phyloP scores from a whole-genome alignment of 1,139 yeast species.

The Nakaseomyces bracarensis region DNA sequence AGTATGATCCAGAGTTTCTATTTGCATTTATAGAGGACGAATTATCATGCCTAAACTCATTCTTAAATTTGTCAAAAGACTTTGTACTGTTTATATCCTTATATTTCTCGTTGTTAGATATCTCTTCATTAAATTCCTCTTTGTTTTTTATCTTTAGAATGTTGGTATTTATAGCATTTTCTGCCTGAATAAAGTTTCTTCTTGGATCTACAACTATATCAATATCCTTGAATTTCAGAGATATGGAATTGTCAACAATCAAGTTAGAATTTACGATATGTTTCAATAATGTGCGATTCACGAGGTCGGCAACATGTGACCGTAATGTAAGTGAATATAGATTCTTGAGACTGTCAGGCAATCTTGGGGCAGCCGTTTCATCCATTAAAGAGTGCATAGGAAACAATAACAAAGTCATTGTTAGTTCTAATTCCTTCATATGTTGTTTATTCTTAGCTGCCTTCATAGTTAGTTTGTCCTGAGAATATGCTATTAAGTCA shows the following conservation, averaged over 20 bases:
- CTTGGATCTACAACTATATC: constrained; percentile 3
- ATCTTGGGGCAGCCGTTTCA: constrained; percentile 29
- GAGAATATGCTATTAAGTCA: constrained; percentile 50
- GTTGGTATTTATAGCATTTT: constrained; percentile 1
- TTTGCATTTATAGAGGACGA: background rate
- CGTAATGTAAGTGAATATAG: constrained; percentile 49
- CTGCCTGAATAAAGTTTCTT: constrained; percentile 7
- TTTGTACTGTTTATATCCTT: constrained; percentile 3
- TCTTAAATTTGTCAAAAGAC: background rate
- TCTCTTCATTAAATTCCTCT: constrained; percentile 3
- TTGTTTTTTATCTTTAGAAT: constrained; percentile 1
- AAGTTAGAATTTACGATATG: constrained; percentile 21
- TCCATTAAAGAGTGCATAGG: constrained; percentile 34
- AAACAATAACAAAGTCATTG: constrained; percentile 59
- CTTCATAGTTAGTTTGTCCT: constrained; percentile 50
- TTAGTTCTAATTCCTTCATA: constrained; percentile 56
- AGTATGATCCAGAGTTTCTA: background rate
- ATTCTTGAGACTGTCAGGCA: constrained; percentile 46
- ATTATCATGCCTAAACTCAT: background rate
- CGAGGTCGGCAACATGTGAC: constrained; percentile 49
- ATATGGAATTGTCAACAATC: constrained; percentile 9
- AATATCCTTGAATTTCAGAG: constrained; percentile 17
- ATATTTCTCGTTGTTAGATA: constrained; percentile 1
- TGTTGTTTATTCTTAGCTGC: constrained; percentile 44
- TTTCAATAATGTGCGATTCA: constrained; percentile 38